Percentiles rank a stretch among this genome's conserved stretches.
phyloP scores from a whole-genome alignment of 73 alveolate genomes.

The Blepharisma japonicum region DNA sequence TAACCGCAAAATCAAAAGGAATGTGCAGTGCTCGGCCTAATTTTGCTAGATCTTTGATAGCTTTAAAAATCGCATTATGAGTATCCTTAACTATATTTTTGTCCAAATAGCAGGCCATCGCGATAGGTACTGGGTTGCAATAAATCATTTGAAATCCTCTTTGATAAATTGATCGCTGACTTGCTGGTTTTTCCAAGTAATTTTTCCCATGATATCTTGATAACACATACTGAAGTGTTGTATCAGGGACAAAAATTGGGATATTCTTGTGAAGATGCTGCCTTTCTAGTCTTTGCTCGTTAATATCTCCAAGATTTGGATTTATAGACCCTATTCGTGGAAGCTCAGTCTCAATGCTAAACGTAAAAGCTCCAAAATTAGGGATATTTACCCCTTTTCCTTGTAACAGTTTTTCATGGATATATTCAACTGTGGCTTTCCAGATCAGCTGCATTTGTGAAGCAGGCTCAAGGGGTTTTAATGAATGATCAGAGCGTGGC shows the following conservation, averaged over 20 bases:
- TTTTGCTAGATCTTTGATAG: constrained; percentile 59
- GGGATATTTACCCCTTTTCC: constrained; percentile 74
- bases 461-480: constrained; percentile 78
- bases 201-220: constrained; percentile 70
- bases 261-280: constrained; percentile 66
- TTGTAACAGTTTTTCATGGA: constrained; percentile 68
- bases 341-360: constrained; percentile 64
- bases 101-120: constrained; percentile 72
- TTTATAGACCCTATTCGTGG: constrained; percentile 69
- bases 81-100: constrained; percentile 73
- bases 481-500: constrained; percentile 61
- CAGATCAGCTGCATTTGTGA: constrained; percentile 71
- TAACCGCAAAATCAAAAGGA: constrained; percentile 65
- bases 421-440: constrained; percentile 71
- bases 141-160: constrained; percentile 81
- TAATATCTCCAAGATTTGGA: constrained; percentile 52
- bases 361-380: constrained; percentile 83
- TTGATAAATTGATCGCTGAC: constrained; percentile 71
- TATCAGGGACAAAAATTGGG: constrained; percentile 71
- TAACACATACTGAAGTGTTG: constrained; percentile 57
- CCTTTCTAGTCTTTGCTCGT: constrained; percentile 68
- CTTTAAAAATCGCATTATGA: constrained; percentile 69
- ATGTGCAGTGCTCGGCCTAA: constrained; percentile 56
- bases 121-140: constrained; percentile 86
- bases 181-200: constrained; percentile 61